Conservation (phyloP, 192 early-diverging fungal genomes). For the Podila minutissima region DNA sequence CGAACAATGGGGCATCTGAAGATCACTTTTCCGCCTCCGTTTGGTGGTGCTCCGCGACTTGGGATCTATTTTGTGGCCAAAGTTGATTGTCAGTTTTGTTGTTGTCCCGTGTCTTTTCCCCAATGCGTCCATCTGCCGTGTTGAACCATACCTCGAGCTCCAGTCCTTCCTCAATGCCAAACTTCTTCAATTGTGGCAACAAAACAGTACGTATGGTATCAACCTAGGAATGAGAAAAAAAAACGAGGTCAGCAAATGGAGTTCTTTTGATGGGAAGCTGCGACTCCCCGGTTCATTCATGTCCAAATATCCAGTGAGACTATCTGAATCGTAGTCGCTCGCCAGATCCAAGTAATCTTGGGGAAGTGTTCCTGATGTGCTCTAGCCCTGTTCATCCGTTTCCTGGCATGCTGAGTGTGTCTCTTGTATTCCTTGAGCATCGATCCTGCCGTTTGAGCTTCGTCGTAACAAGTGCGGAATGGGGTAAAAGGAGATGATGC, state of each 20-base stretch:
- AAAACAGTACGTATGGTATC: conserved; percentile 93
- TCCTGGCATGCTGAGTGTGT: too few species aligned
- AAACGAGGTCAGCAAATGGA: too few species aligned
- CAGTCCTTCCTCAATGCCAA: conserved; percentile 86
- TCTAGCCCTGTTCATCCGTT: too few species aligned
- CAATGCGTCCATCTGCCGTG: neutral
- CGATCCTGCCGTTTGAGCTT: too few species aligned
- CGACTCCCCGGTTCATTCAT: too few species aligned
- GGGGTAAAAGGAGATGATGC: neutral
- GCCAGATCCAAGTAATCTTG: too few species aligned
- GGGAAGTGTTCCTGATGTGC: too few species aligned
- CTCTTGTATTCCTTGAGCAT: too few species aligned
- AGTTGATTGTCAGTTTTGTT: neutral
- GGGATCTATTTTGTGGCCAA: conserved; percentile 65
- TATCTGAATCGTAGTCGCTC: too few species aligned
- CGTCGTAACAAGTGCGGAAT: too few species aligned
- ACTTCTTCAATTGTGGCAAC: conserved; percentile 83
- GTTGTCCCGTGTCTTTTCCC: neutral
- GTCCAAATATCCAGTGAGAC: too few species aligned
- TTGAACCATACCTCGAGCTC: conserved; percentile 75
- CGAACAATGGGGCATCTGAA: conserved; percentile 89
- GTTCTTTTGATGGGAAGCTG: too few species aligned
- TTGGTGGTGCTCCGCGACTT: conserved; percentile 88
- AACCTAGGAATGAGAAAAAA: conserved; percentile 54
- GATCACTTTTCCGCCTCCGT: conserved; percentile 91